These are phyloP conservation scores for Annulohypoxylon stygium DNA, from an alignment of 495 filamentous ascomycete genomes.

Conservation along the genomic window DNA sequence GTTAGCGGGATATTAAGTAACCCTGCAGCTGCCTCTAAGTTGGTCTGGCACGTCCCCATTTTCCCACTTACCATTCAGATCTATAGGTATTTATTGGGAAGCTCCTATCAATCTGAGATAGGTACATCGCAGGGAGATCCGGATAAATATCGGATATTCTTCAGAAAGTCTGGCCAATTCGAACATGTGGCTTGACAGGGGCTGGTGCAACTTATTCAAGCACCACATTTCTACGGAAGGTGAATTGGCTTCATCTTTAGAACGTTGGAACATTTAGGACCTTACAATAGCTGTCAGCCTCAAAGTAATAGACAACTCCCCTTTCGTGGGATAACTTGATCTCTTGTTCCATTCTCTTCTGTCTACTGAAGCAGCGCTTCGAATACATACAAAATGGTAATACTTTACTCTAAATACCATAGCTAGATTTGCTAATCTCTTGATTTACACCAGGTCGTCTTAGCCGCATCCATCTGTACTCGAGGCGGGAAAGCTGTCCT, in stretches of 20 bases:
- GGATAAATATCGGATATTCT: conserved; percentile 25
- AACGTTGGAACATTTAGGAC: conserved; percentile 13
- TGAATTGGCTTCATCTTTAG: conserved; percentile 43
- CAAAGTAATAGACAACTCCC: conserved; percentile 25
- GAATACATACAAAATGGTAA: conserved; percentile 46
- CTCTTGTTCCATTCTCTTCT: conserved; percentile 1
- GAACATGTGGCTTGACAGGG: conserved; percentile 48
- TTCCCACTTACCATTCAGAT: neutral
- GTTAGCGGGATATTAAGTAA: neutral
- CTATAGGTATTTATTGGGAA: neutral
- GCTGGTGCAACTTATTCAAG: conserved; percentile 20
- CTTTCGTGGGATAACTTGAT: conserved; percentile 19
- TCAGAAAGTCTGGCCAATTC: neutral
- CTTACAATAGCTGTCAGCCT: conserved; percentile 32
- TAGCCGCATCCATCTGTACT: conserved; percentile 98
- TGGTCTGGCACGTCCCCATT: neutral
- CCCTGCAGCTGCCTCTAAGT: neutral
- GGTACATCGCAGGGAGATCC: too few relatives aligned
- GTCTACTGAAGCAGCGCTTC: neutral
- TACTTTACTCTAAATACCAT: conserved; percentile 31
- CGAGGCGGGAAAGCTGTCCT: conserved; percentile 97
- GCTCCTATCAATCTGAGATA: too few relatives aligned
- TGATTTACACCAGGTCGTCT: conserved; percentile 78
- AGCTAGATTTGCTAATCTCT: conserved; percentile 32
- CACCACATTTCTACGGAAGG: conserved; percentile 36